A percentile compares a stretch with the other conserved stretches of the same genome.
phyloP scores from a whole-genome alignment of 345 rosid genomes.

The Excoecaria cochinchinensis region DNA sequence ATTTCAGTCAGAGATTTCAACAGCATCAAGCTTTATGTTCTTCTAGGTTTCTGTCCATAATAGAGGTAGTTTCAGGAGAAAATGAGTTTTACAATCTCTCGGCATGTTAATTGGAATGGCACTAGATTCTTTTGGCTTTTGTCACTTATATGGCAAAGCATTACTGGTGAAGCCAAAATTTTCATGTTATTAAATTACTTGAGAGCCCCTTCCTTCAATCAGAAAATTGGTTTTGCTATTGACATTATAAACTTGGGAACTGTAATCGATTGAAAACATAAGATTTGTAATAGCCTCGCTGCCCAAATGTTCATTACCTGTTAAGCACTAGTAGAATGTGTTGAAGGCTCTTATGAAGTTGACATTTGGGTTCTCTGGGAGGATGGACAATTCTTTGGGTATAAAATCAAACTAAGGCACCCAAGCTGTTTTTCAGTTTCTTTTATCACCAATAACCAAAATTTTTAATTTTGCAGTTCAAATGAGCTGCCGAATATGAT shows the following conservation, averaged over 20 bases:
- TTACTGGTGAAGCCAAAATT: slow-evolving; percentile 1
- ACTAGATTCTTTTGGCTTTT: background rate
- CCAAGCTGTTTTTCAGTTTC: background rate
- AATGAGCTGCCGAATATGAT: background rate
- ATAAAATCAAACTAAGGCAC: background rate
- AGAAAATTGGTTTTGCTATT: background rate
- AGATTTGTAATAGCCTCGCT: background rate
- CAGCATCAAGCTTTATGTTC: slow-evolving; percentile 24
- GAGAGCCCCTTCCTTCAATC: background rate
- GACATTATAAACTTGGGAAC: background rate
- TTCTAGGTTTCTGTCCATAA: background rate
- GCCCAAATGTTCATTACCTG: too few relatives aligned
- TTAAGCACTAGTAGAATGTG: background rate
- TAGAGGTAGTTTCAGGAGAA: background rate
- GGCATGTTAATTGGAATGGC: background rate
- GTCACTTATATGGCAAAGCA: slow-evolving; percentile 8
- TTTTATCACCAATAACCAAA: slow-evolving; percentile 1
- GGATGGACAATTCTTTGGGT: background rate
- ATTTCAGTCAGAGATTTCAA: slow-evolving; percentile 63
- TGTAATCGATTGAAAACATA: background rate
- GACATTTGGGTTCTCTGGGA: too few relatives aligned
- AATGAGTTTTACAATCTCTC: background rate
- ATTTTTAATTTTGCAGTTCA: slow-evolving; percentile 1
- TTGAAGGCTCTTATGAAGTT: background rate
- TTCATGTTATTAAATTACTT: background rate